Conservation (phyloP, 129 eudicot species). For the Flaveria sonorensis region DNA sequence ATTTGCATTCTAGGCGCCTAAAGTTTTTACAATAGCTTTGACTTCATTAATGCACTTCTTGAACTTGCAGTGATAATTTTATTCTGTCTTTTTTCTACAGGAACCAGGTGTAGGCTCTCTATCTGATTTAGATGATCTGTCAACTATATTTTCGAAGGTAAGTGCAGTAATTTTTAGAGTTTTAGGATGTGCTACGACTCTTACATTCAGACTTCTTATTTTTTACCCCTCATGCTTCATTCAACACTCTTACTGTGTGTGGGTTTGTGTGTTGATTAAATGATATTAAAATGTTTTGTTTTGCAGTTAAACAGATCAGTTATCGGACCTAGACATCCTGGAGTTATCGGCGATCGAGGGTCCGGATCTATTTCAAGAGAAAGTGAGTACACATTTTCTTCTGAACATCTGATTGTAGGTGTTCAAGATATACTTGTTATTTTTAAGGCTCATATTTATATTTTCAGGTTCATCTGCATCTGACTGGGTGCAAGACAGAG, state of each 20-base stretch:
- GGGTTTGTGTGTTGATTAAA: slow-evolving; percentile 18
- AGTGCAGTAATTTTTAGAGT: slow-evolving; percentile 30
- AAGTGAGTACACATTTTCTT: slow-evolving; percentile 52
- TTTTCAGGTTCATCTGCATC: slow-evolving; percentile 90
- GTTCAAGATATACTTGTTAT: background rate
- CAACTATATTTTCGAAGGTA: slow-evolving; percentile 90
- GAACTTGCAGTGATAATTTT: slow-evolving; percentile 11
- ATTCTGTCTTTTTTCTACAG: slow-evolving; percentile 36
- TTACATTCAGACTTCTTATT: slow-evolving; percentile 1
- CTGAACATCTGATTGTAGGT: slow-evolving; percentile 9
- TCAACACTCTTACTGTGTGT: slow-evolving; percentile 14
- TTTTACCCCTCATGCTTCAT: background rate
- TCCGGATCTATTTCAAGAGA: slow-evolving; percentile 92
- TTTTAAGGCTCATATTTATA: background rate
- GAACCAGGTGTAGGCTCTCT: slow-evolving; percentile 71
- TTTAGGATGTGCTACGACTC: background rate
- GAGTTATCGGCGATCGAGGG: slow-evolving; percentile 89
- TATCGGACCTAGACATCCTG: slow-evolving; percentile 83
- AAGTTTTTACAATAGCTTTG: no score
- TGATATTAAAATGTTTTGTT: slow-evolving; percentile 10
- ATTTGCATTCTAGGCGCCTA: no score
- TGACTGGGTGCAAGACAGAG: slow-evolving; percentile 78
- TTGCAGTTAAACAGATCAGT: slow-evolving; percentile 79
- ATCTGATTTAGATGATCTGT: slow-evolving; percentile 84
- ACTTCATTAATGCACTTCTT: slow-evolving; percentile 3